Evolutionary conservation across 139 green algal species (phyloP).

Genomic region (Chlamydomonas incerta): DNA sequence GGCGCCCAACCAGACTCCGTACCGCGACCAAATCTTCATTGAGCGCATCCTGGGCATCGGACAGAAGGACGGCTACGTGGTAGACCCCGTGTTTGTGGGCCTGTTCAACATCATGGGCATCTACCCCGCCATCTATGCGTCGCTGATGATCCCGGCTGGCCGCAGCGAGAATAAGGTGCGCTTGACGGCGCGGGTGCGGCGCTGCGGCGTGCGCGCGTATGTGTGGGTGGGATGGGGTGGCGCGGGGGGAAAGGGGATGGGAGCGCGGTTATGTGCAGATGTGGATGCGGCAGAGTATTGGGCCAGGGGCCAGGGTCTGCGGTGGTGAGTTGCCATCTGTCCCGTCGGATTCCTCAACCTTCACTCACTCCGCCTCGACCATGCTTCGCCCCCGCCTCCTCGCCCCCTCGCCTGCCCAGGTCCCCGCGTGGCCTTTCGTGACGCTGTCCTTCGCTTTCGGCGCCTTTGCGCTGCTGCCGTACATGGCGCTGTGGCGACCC

Average conservation of each 20-base stretch:
- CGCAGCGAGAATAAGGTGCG: conserved; percentile 78
- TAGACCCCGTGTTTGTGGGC: conserved; percentile 54
- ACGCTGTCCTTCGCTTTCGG: conserved; percentile 75
- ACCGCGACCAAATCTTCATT: conserved; percentile 75
- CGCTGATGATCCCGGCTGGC: conserved; percentile 81
- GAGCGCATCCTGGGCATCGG: conserved; percentile 72
- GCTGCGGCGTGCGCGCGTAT: background rate
- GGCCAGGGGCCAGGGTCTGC: too few species aligned
- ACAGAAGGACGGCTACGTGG: conserved; percentile 49
- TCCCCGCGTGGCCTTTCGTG: conserved; percentile 90
- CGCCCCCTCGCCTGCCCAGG: conserved; percentile 36
- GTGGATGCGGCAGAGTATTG: too few species aligned
- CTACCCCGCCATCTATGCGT: conserved; percentile 84
- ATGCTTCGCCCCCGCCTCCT: too few species aligned
- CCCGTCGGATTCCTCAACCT: too few species aligned
- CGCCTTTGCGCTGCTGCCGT: conserved; percentile 87
- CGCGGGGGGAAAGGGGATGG: too few species aligned
- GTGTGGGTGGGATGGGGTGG: background rate
- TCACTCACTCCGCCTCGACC: too few species aligned
- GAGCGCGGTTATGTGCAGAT: too few species aligned
- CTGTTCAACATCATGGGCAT: conserved; percentile 89
- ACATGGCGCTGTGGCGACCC: conserved; percentile 73
- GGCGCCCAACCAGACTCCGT: conserved; percentile 86
- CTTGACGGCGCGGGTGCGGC: too few species aligned
- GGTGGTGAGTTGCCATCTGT: too few species aligned